phyloP scores from a whole-genome alignment of 2,329 filamentous ascomycete species.

The Ophiostoma montium region DNA sequence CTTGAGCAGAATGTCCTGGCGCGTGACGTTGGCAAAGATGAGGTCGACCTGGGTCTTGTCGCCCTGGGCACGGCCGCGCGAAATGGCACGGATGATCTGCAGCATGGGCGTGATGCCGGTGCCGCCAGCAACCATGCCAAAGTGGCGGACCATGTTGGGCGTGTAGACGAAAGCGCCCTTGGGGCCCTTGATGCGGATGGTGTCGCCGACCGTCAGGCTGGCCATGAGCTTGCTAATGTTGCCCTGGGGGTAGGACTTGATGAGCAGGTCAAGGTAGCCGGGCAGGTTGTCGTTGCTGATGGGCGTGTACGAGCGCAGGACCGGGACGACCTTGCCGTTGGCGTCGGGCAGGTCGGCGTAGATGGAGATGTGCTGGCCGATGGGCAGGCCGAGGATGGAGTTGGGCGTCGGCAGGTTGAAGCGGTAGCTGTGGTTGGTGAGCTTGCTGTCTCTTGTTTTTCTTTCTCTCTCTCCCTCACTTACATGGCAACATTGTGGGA shows the following conservation, averaged over 20 bases:
- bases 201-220: slow-evolving; percentile 66
- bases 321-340: slow-evolving; percentile 64
- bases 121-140: slow-evolving; percentile 96
- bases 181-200: slow-evolving; percentile 80
- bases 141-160: slow-evolving; percentile 89
- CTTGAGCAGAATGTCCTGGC: slow-evolving; percentile 82
- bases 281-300: slow-evolving; percentile 80
- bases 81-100: slow-evolving; percentile 83
- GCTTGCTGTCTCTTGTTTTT: neutral
- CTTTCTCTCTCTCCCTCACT: slow-evolving; percentile 18
- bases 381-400: slow-evolving; percentile 85
- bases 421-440: slow-evolving; percentile 57
- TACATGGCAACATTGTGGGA: slow-evolving; percentile 98
- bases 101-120: slow-evolving; percentile 98
- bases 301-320: slow-evolving; percentile 84
- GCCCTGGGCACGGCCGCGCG: slow-evolving; percentile 61
- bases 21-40: slow-evolving; percentile 93
- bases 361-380: slow-evolving; percentile 98
- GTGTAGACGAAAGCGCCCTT: slow-evolving; percentile 98
- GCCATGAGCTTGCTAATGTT: slow-evolving; percentile 95
- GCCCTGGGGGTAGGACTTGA: slow-evolving; percentile 95
- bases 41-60: slow-evolving; percentile 84
- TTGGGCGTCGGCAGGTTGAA: slow-evolving; percentile 68
- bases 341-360: slow-evolving; percentile 56
- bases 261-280: slow-evolving; percentile 88